Conservation (phyloP, 495 filamentous ascomycete species). For the Achaetomiella virescens region DNA sequence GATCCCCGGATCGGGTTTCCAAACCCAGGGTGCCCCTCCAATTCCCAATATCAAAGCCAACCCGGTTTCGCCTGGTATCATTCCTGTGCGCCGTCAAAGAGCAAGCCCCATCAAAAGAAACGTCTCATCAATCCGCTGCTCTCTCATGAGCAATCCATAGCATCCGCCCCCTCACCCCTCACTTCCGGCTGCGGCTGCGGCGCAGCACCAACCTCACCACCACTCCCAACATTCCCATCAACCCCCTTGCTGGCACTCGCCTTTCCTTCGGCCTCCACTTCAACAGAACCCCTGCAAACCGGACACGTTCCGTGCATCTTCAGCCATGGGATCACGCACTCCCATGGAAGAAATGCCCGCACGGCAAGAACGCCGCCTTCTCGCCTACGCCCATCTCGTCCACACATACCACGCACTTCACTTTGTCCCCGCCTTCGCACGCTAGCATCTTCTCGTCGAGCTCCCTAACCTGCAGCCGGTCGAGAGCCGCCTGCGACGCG, state of each 20-base stretch:
- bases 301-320: conserved; percentile 82
- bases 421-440: conserved; percentile 40
- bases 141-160: conserved; percentile 1
- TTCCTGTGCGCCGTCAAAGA: background rate
- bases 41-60: background rate
- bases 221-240: background rate
- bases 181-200: too few relatives aligned
- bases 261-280: conserved; percentile 19
- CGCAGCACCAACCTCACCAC: background rate
- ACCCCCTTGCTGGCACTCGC: background rate
- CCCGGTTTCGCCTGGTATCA: background rate
- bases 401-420: conserved; percentile 87
- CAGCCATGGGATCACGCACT: conserved; percentile 71
- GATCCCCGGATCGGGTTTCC: too few relatives aligned
- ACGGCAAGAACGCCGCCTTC: conserved; percentile 72
- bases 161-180: background rate
- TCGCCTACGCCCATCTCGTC: conserved; percentile 69
- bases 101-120: too few relatives aligned
- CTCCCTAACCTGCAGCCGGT: conserved; percentile 58
- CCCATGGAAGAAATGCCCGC: conserved; percentile 84
- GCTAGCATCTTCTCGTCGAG: conserved; percentile 58
- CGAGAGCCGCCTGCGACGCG: conserved; percentile 66
- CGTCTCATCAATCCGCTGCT: background rate
- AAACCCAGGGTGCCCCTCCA: too few relatives aligned
- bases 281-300: conserved; percentile 71